Evolutionary conservation across 2,329 filamentous ascomycete genomes (phyloP).

Genomic region (Fusarium siculi): DNA sequence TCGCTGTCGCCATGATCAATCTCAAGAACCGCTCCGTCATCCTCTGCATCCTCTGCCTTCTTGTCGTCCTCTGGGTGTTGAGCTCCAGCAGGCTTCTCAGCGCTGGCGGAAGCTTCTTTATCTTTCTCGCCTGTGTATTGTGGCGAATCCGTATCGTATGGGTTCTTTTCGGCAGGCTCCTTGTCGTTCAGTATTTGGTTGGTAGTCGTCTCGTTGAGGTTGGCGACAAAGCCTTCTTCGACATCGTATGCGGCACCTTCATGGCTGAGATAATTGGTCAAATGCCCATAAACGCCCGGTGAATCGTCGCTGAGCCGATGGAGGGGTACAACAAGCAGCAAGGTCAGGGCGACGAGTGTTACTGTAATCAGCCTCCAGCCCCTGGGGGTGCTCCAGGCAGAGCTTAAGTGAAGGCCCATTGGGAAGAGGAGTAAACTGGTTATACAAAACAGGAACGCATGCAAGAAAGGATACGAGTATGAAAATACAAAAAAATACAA

Average conservation of each 20-base stretch:
- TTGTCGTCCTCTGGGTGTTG: neutral
- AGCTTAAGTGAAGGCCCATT: constrained; percentile 41
- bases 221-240: constrained; percentile 30
- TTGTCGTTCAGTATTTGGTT: constrained; percentile 19
- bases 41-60: neutral
- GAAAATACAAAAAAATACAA: constrained; percentile 1
- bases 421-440: neutral
- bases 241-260: constrained; percentile 51
- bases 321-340: constrained; percentile 47
- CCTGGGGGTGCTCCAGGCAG: constrained; percentile 44
- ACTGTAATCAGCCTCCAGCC: constrained; percentile 44
- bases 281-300: constrained; percentile 46
- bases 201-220: constrained; percentile 50
- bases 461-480: constrained; percentile 1
- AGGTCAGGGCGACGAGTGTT: constrained; percentile 41
- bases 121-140: constrained; percentile 24
- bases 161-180: constrained; percentile 7
- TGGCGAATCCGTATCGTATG: constrained; percentile 11
- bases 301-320: constrained; percentile 45
- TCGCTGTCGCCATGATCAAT: neutral
- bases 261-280: constrained; percentile 46
- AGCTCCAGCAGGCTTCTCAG: neutral
- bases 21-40: constrained; percentile 3
- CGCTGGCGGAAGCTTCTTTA: neutral
- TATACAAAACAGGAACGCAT: constrained; percentile 10